phyloP scores from a whole-genome alignment of 2,329 filamentous ascomycete genomes.

The Lecanicillium sp. region DNA sequence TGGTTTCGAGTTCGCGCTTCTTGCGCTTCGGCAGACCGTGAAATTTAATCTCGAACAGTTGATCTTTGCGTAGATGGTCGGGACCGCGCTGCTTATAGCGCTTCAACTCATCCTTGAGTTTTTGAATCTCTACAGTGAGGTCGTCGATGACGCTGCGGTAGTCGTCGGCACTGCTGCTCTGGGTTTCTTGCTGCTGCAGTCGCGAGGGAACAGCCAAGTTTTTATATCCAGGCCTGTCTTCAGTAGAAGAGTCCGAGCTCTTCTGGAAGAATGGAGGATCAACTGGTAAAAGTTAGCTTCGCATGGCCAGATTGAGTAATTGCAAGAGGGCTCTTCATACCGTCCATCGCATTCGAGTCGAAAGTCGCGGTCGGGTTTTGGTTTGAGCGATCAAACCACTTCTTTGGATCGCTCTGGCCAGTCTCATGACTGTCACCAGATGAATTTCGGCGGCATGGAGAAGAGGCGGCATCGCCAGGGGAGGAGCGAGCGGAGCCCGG shows the following conservation, averaged over 20 bases:
- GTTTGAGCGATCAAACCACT: slow-evolving; percentile 51
- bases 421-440: slow-evolving; percentile 46
- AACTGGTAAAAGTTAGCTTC: slow-evolving; percentile 24
- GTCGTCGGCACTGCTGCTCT: slow-evolving; percentile 62
- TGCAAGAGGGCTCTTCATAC: slow-evolving; percentile 22
- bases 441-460: slow-evolving; percentile 32
- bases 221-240: slow-evolving; percentile 29
- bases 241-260: slow-evolving; percentile 46
- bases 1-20: slow-evolving; percentile 69
- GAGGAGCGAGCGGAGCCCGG: slow-evolving; percentile 21
- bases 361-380: slow-evolving; percentile 39
- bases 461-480: slow-evolving; percentile 16
- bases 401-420: slow-evolving; percentile 42
- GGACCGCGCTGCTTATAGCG: slow-evolving; percentile 64
- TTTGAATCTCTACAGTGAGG: slow-evolving; percentile 76
- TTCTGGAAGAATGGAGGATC: slow-evolving; percentile 52
- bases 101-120: slow-evolving; percentile 65
- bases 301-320: neutral
- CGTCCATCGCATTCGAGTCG: slow-evolving; percentile 42
- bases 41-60: slow-evolving; percentile 76
- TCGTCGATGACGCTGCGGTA: slow-evolving; percentile 83
- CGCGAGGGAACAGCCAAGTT: slow-evolving; percentile 23
- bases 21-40: slow-evolving; percentile 67
- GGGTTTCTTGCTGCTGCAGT: slow-evolving; percentile 27
- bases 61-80: slow-evolving; percentile 64